Conservation (phyloP, 2,329 filamentous ascomycete genomes). For the Plenodomus tracheiphilus region DNA sequence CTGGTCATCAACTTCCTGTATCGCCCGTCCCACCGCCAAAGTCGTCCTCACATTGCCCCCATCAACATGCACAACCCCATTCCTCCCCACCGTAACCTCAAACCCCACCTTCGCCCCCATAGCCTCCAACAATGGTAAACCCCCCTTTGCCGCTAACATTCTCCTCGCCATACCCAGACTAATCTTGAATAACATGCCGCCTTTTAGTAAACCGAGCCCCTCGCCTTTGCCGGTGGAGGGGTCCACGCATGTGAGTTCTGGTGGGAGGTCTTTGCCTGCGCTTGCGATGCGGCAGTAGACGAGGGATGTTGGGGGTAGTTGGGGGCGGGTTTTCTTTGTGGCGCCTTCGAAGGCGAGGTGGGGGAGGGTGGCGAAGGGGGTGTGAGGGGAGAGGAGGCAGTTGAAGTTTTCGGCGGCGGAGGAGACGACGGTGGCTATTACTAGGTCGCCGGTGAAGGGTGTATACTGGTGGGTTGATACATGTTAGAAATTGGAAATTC, state of each 20-base stretch:
- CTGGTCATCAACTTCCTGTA: slow-evolving; percentile 76
- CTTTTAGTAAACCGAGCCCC: slow-evolving; percentile 79
- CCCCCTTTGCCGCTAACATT: slow-evolving; percentile 64
- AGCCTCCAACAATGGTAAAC: slow-evolving; percentile 76
- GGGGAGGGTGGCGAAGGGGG: slow-evolving; percentile 69
- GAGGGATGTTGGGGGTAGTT: slow-evolving; percentile 72
- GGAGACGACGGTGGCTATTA: slow-evolving; percentile 83
- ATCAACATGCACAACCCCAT: slow-evolving; percentile 90
- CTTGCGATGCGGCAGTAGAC: slow-evolving; percentile 86
- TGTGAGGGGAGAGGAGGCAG: slow-evolving; percentile 71
- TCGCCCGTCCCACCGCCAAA: slow-evolving; percentile 75
- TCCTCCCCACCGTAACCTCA: slow-evolving; percentile 90
- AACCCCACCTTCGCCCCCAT: slow-evolving; percentile 82
- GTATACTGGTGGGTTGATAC: slow-evolving; percentile 62
- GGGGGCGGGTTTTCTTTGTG: slow-evolving; percentile 86
- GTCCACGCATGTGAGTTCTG: slow-evolving; percentile 89
- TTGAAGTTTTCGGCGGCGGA: slow-evolving; percentile 77
- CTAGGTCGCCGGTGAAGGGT: slow-evolving; percentile 78
- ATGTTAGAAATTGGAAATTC: slow-evolving; percentile 22
- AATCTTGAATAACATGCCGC: slow-evolving; percentile 84
- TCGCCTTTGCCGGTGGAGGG: slow-evolving; percentile 85
- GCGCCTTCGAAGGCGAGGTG: slow-evolving; percentile 93
- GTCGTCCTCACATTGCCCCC: slow-evolving; percentile 74
- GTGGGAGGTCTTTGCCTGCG: slow-evolving; percentile 67
- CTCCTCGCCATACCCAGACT: slow-evolving; percentile 81